phyloP scores from a whole-genome alignment of 2,329 filamentous ascomycete species.

The Colletotrichum euphorbiae region DNA sequence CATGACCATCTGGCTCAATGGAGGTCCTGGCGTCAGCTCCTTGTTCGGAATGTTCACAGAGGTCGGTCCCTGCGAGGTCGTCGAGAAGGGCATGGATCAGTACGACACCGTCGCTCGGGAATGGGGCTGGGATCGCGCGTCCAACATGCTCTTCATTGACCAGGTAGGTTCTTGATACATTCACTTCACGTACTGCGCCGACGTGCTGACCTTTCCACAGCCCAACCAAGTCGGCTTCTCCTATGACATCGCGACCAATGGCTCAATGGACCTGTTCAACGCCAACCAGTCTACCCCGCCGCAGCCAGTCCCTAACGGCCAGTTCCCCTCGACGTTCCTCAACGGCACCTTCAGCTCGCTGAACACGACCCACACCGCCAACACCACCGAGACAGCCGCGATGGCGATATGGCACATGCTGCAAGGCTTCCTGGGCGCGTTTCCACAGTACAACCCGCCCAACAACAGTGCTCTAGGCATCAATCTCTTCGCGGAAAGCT shows the following conservation, averaged over 20 bases:
- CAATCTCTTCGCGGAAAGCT: constrained; percentile 76
- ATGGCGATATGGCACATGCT: constrained; percentile 73
- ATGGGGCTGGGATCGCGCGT: constrained; percentile 73
- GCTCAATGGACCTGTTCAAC: constrained; percentile 63
- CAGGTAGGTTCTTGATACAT: constrained; percentile 53
- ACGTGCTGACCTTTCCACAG: constrained; percentile 54
- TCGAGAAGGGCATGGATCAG: constrained; percentile 59
- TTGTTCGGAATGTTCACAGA: constrained; percentile 74
- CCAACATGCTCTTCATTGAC: constrained; percentile 68
- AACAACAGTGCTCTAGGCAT: constrained; percentile 64
- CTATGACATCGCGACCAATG: constrained; percentile 72
- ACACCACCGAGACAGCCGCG: constrained; percentile 68
- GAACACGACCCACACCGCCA: constrained; percentile 60
- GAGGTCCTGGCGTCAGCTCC: constrained; percentile 73
- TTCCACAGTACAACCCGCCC: constrained; percentile 68
- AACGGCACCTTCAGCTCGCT: constrained; percentile 76
- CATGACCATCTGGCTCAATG: constrained; percentile 73
- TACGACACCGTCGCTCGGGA: constrained; percentile 67
- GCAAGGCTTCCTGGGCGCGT: constrained; percentile 69
- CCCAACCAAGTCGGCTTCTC: constrained; percentile 78
- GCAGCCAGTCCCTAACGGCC: constrained; percentile 42
- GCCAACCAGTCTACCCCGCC: constrained; percentile 52
- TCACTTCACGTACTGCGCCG: constrained; percentile 42
- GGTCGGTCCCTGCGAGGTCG: constrained; percentile 65
- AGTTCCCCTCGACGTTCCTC: constrained; percentile 52